These are phyloP conservation scores for Wickerhamiella sorbophila DNA, from an alignment of 805 yeast species.

Conservation along the genomic window DNA sequence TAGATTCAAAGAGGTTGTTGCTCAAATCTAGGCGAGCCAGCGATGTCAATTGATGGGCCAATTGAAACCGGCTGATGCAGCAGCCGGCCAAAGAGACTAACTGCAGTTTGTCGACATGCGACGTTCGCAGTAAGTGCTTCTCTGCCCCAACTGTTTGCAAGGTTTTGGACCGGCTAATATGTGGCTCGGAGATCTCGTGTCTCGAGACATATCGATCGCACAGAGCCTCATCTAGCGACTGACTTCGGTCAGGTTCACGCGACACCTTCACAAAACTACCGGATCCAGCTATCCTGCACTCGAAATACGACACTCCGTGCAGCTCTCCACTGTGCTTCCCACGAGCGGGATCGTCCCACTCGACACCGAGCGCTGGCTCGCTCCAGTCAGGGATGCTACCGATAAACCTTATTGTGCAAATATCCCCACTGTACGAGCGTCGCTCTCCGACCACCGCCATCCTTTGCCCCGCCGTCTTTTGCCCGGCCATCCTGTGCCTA, in stretches of 20 bases:
- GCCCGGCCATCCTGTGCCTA: no score
- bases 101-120: conserved; percentile 32
- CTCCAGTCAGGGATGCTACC: conserved; percentile 56
- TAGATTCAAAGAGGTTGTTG: conserved; percentile 37
- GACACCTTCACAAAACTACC: conserved; percentile 51
- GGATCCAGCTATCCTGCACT: conserved; percentile 26
- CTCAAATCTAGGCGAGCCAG: conserved; percentile 40
- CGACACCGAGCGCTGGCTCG: conserved; percentile 52
- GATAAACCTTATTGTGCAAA: conserved; percentile 48
- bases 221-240: conserved; percentile 37
- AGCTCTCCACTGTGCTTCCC: conserved; percentile 63
- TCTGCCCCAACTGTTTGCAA: conserved; percentile 57
- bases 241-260: conserved; percentile 24
- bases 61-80: conserved; percentile 20
- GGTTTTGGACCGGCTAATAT: conserved; percentile 40
- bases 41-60: background rate
- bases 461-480: no score
- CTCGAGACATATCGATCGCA: conserved; percentile 32
- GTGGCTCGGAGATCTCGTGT: conserved; percentile 19
- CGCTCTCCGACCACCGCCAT: conserved; percentile 11
- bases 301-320: conserved; percentile 43
- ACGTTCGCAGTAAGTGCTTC: conserved; percentile 34
- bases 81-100: conserved; percentile 37
- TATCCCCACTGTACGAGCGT: conserved; percentile 29
- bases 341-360: conserved; percentile 61